Percentiles rank a stretch among this genome's conserved stretches.
Evolutionary conservation across 2,329 filamentous ascomycete genomes (phyloP).

Genomic region (Davidsoniella virescens): DNA sequence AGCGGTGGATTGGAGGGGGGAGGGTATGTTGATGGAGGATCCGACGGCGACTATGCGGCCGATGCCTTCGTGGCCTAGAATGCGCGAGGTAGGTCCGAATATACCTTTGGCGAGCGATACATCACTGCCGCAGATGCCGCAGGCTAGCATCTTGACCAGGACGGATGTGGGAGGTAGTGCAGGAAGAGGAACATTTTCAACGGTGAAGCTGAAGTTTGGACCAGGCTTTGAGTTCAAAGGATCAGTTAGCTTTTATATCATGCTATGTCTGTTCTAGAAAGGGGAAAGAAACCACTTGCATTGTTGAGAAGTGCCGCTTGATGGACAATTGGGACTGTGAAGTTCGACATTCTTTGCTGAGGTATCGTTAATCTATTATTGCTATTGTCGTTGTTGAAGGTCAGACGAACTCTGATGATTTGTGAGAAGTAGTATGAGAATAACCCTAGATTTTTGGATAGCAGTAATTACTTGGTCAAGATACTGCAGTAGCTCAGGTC

Average conservation of each 20-base stretch:
- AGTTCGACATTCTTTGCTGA: too few relatives aligned
- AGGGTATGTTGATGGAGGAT: neutral
- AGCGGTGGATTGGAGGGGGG: neutral
- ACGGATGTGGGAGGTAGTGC: neutral
- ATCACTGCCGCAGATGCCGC: neutral
- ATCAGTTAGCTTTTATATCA: neutral
- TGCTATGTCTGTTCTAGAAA: neutral
- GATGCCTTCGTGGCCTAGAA: slow-evolving; percentile 5
- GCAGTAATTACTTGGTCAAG: too few relatives aligned
- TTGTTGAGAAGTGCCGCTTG: neutral
- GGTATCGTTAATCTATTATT: too few relatives aligned
- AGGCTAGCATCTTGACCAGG: neutral
- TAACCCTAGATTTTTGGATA: too few relatives aligned
- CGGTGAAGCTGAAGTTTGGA: neutral
- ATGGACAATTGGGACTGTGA: neutral
- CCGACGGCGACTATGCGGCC: neutral
- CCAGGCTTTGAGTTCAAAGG: neutral
- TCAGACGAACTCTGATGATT: too few relatives aligned
- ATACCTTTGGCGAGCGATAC: neutral
- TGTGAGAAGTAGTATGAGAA: too few relatives aligned
- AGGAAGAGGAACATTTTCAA: neutral
- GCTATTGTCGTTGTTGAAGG: too few relatives aligned
- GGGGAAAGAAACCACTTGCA: neutral
- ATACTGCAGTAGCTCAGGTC: too few relatives aligned
- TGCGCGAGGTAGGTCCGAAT: neutral